Percentiles rank a stretch among this genome's conserved stretches.
Conservation (phyloP, 805 yeast species). For the Clavispora fructus region DNA sequence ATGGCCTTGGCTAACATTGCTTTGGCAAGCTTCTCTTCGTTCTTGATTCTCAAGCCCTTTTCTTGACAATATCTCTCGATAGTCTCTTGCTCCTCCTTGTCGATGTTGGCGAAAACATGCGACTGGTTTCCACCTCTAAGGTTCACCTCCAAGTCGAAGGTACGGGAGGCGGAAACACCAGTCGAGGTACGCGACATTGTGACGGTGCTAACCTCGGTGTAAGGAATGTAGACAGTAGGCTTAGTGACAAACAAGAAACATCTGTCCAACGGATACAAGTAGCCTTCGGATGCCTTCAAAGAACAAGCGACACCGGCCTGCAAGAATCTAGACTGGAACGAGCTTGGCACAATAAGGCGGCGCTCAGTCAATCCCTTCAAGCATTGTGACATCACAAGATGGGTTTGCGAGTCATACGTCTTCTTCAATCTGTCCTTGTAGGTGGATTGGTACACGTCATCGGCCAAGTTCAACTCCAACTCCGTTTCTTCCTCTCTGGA, state of each 20-base stretch:
- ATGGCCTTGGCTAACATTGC: slow-evolving; percentile 73
- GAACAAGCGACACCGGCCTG: slow-evolving; percentile 90
- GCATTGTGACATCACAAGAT: slow-evolving; percentile 80
- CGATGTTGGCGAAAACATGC: slow-evolving; percentile 83
- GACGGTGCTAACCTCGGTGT: slow-evolving; percentile 68
- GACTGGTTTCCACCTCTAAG: slow-evolving; percentile 59
- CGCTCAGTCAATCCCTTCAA: slow-evolving; percentile 87
- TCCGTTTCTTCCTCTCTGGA: slow-evolving; percentile 87
- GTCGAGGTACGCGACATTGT: slow-evolving; percentile 84
- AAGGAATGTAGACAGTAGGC: slow-evolving; percentile 89
- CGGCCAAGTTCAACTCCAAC: slow-evolving; percentile 79
- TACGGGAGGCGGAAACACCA: slow-evolving; percentile 71
- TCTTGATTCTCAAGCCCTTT: slow-evolving; percentile 75
- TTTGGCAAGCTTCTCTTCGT: slow-evolving; percentile 86
- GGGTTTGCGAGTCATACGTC: slow-evolving; percentile 78
- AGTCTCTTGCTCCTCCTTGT: slow-evolving; percentile 79
- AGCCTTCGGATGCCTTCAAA: slow-evolving; percentile 91
- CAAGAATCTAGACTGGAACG: slow-evolving; percentile 67
- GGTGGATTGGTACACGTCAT: slow-evolving; percentile 69
- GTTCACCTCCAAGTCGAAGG: slow-evolving; percentile 84
- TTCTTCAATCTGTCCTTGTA: slow-evolving; percentile 73
- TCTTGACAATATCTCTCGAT: slow-evolving; percentile 72
- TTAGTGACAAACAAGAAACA: slow-evolving; percentile 88
- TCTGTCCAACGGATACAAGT: slow-evolving; percentile 86
- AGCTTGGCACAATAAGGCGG: slow-evolving; percentile 79